Percentiles rank a stretch among this genome's conserved stretches.
These are phyloP conservation scores for Rhipidocladum racemiflorum DNA, from an alignment of 176 grass and related monocot genomes.

Conservation along the genomic window DNA sequence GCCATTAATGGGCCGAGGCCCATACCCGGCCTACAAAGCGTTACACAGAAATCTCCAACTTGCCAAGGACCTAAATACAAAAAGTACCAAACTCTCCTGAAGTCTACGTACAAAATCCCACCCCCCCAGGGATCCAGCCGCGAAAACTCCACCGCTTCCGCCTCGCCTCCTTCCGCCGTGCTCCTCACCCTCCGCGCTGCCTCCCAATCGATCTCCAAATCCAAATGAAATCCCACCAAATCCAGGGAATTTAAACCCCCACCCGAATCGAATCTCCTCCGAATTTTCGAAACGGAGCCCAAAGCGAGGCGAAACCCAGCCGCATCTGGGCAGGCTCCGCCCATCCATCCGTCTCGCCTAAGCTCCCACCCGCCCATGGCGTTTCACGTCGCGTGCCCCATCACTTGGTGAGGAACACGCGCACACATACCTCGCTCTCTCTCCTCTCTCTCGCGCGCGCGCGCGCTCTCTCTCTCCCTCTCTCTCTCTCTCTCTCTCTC, in stretches of 20 bases:
- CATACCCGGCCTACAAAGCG: neutral
- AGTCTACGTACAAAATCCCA: neutral
- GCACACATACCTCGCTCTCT: neutral
- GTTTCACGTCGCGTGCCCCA: constrained; percentile 87
- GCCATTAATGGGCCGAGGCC: neutral
- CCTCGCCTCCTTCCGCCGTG: constrained; percentile 16
- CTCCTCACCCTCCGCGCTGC: neutral
- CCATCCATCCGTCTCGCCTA: neutral
- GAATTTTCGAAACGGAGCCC: constrained; percentile 17
- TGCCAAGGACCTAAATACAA: neutral
- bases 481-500: neutral
- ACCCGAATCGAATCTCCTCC: neutral
- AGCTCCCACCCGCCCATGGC: constrained; percentile 46
- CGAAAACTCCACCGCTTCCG: neutral
- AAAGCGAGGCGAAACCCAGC: neutral
- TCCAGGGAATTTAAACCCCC: neutral
- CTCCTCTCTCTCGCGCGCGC: neutral
- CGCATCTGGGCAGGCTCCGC: neutral
- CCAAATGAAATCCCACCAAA: constrained; percentile 19
- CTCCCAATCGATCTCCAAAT: neutral
- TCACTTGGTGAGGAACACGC: constrained; percentile 55
- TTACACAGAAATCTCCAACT: neutral
- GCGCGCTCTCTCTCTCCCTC: no score
- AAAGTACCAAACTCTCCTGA: neutral
- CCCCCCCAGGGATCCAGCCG: neutral